These are phyloP conservation scores for Ottelia alismoides DNA, from an alignment of 106 monocot species.

Conservation along the genomic window DNA sequence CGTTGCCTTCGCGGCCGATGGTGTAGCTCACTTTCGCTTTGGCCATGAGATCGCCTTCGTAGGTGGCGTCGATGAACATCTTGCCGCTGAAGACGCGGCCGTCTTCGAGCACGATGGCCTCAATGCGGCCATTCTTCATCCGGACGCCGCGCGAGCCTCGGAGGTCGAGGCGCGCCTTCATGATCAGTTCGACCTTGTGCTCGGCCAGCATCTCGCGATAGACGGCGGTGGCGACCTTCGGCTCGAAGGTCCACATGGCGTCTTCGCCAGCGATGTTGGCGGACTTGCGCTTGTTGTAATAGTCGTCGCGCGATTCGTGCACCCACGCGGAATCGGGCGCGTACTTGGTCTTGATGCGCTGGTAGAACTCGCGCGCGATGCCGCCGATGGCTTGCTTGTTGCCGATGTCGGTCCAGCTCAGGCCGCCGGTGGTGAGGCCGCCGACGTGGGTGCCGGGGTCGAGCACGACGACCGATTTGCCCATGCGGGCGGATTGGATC, in stretches of 20 bases:
- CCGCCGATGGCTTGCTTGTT: not conserved
- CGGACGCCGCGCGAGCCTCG: too few species aligned
- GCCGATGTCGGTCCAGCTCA: not conserved
- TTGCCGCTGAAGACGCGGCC: not conserved
- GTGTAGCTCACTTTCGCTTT: not conserved
- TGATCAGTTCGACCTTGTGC: not conserved
- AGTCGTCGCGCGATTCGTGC: not conserved
- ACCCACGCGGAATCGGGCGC: not conserved
- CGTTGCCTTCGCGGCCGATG: not conserved
- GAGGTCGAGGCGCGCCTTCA: not conserved
- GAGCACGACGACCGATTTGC: not conserved
- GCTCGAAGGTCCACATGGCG: not conserved
- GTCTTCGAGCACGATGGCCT: not conserved
- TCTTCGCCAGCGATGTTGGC: not conserved
- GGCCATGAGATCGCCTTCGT: too few species aligned
- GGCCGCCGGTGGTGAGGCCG: not conserved
- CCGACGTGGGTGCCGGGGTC: not conserved
- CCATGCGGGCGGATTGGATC: not conserved
- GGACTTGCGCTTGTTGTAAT: not conserved
- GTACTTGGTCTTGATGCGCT: not conserved
- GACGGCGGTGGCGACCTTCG: not conserved
- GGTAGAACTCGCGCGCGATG: not conserved
- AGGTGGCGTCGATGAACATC: not conserved
- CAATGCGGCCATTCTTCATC: not conserved
- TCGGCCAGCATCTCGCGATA: not conserved